These are phyloP conservation scores for Lolium perenne DNA, from an alignment of 176 grass and related monocot species.

Conservation along the genomic window DNA sequence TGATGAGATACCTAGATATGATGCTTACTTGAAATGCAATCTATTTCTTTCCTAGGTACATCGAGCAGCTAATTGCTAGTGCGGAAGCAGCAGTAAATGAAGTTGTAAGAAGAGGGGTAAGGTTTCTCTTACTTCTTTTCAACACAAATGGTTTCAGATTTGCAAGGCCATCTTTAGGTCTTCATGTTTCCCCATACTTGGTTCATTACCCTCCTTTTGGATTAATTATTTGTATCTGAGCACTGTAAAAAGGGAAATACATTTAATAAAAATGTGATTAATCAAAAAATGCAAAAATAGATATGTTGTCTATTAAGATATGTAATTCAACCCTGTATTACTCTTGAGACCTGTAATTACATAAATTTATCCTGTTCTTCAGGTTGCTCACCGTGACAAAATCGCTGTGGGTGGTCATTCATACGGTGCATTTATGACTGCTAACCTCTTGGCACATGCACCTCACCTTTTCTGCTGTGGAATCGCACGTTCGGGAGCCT, in stretches of 20 bases:
- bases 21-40: slow-evolving; percentile 16
- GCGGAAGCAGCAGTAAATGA: slow-evolving; percentile 78
- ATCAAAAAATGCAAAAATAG: neutral
- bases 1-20: slow-evolving; percentile 16
- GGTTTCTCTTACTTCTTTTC: slow-evolving; percentile 17
- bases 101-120: slow-evolving; percentile 77
- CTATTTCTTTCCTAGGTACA: slow-evolving; percentile 56
- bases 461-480: slow-evolving; percentile 89
- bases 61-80: slow-evolving; percentile 81
- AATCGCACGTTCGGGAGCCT: slow-evolving; percentile 87
- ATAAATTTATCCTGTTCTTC: slow-evolving; percentile 43
- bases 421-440: slow-evolving; percentile 99
- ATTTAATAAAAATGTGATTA: neutral
- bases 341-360: neutral
- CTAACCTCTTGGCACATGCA: slow-evolving; percentile 97
- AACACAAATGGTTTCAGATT: slow-evolving; percentile 28
- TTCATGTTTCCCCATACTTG: neutral
- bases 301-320: neutral
- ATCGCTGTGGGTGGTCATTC: slow-evolving; percentile 98
- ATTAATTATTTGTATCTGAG: neutral
- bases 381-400: slow-evolving; percentile 92
- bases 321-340: neutral
- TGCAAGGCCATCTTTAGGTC: neutral
- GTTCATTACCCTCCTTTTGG: neutral
- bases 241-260: neutral